phyloP scores from a whole-genome alignment of 2,329 filamentous ascomycete genomes.

The Colletotrichum siamense region DNA sequence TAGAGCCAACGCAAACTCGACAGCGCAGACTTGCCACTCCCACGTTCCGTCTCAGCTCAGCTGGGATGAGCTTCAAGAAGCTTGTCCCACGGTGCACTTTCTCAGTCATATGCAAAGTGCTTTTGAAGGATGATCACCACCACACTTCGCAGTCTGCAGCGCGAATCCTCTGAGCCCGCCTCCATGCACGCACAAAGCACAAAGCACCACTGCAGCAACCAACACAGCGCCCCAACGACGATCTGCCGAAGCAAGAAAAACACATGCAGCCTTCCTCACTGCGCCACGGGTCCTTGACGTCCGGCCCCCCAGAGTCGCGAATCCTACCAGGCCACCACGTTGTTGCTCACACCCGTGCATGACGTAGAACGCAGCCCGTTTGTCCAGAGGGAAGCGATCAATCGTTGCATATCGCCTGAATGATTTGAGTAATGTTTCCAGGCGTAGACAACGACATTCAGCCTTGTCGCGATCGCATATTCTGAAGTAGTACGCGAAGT shows the following conservation, averaged over 20 bases:
- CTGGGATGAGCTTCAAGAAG: not conserved
- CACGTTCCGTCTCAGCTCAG: not conserved
- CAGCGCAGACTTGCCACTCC: not conserved
- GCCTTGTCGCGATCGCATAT: not conserved
- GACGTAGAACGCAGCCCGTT: not conserved
- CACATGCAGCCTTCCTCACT: not conserved
- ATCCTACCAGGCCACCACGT: not conserved
- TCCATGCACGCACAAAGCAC: not conserved
- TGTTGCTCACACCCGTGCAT: not conserved
- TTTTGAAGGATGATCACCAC: not conserved
- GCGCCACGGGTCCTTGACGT: not conserved
- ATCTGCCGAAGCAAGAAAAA: not conserved
- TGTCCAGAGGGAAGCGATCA: not conserved
- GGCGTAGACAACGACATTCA: not conserved
- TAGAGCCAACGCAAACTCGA: not conserved
- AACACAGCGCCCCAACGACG: not conserved
- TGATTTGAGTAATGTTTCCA: not conserved
- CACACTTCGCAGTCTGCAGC: not conserved
- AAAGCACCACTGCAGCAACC: not conserved
- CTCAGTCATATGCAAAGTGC: not conserved
- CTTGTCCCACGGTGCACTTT: not conserved
- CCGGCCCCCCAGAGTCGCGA: not conserved
- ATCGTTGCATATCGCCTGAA: not conserved
- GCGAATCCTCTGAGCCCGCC: not conserved
- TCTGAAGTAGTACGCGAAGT: not conserved